Percentiles rank a stretch among this genome's conserved stretches.
Evolutionary conservation across 1,284 basidiomycete genomes (phyloP).

Genomic region (Pseudozyma pruni): DNA sequence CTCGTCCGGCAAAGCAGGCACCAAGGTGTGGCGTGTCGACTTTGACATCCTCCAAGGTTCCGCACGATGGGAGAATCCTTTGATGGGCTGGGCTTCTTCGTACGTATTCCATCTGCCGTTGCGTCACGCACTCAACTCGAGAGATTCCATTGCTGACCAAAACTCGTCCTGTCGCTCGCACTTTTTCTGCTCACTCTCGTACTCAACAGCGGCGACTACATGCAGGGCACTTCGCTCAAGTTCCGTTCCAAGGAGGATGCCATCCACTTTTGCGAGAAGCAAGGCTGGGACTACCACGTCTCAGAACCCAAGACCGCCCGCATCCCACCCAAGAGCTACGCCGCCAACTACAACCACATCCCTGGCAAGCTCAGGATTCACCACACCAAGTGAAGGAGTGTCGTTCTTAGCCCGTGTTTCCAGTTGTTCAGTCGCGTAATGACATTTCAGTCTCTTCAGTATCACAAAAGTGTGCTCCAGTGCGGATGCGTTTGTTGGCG

Average conservation of each 20-base stretch:
- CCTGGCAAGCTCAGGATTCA: slow-evolving; percentile 83
- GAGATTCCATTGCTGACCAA: slow-evolving; percentile 1
- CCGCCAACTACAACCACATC: slow-evolving; percentile 83
- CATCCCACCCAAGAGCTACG: slow-evolving; percentile 79
- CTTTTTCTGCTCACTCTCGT: not conserved
- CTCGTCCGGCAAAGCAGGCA: slow-evolving; percentile 88
- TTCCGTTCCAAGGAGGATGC: slow-evolving; percentile 93
- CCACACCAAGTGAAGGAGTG: slow-evolving; percentile 85
- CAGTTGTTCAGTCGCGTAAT: slow-evolving; percentile 10
- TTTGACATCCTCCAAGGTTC: slow-evolving; percentile 89
- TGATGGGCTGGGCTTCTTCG: slow-evolving; percentile 88
- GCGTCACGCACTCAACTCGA: not conserved
- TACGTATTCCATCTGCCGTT: slow-evolving; percentile 22
- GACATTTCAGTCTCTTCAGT: slow-evolving; percentile 2
- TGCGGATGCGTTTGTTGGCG: no score
- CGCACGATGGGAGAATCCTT: slow-evolving; percentile 96
- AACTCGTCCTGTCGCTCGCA: not conserved
- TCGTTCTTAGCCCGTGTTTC: not conserved
- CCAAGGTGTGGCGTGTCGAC: slow-evolving; percentile 90
- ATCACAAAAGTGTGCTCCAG: no score
- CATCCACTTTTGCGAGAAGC: slow-evolving; percentile 78
- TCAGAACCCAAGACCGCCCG: slow-evolving; percentile 69
- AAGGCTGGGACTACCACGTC: slow-evolving; percentile 68
- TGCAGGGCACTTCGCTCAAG: slow-evolving; percentile 88
- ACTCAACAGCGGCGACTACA: slow-evolving; percentile 84